A percentile compares a stretch with the other conserved stretches of the same genome.
Conservation (phyloP, 2,329 filamentous ascomycete genomes). For the Stachybotrys chlorohalonatus region DNA sequence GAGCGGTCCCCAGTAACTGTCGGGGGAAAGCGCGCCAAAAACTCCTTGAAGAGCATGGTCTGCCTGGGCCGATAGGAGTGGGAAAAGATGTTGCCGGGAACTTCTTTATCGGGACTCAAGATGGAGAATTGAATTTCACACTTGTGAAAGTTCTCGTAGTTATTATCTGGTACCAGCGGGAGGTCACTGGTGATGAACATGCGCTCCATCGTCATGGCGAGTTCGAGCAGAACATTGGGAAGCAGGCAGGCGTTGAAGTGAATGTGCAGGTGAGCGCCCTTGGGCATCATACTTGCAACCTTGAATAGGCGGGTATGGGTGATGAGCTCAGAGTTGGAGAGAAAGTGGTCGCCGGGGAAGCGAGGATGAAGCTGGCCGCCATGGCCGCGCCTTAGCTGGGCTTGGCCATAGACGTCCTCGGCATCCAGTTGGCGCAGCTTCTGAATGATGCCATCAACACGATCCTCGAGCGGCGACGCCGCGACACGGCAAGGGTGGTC, state of each 20-base stretch:
- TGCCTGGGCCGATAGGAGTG: constrained; percentile 32
- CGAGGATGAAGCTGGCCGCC: constrained; percentile 34
- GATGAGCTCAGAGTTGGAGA: constrained; percentile 46
- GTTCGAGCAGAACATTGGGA: constrained; percentile 48
- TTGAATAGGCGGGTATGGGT: constrained; percentile 46
- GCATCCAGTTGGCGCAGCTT: constrained; percentile 26
- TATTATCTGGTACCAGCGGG: constrained; percentile 31
- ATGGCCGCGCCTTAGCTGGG: constrained; percentile 22
- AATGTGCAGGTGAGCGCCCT: constrained; percentile 64
- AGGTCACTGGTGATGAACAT: constrained; percentile 60
- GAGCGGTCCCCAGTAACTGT: constrained; percentile 12
- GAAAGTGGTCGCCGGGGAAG: constrained; percentile 47
- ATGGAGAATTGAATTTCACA: constrained; percentile 58
- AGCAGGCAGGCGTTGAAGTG: constrained; percentile 70
- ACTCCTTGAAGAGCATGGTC: constrained; percentile 34
- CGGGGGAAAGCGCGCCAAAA: constrained; percentile 25
- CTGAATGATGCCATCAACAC: constrained; percentile 31
- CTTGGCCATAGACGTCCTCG: constrained; percentile 23
- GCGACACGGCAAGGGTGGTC: constrained; percentile 24
- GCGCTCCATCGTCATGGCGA: constrained; percentile 44
- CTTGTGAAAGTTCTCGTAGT: constrained; percentile 33
- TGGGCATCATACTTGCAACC: constrained; percentile 53
- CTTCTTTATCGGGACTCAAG: constrained; percentile 22
- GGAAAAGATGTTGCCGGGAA: constrained; percentile 38
- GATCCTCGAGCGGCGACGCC: constrained; percentile 23